Conservation (phyloP, 768 basidiomycete species). For the Leccinum obscurum region DNA sequence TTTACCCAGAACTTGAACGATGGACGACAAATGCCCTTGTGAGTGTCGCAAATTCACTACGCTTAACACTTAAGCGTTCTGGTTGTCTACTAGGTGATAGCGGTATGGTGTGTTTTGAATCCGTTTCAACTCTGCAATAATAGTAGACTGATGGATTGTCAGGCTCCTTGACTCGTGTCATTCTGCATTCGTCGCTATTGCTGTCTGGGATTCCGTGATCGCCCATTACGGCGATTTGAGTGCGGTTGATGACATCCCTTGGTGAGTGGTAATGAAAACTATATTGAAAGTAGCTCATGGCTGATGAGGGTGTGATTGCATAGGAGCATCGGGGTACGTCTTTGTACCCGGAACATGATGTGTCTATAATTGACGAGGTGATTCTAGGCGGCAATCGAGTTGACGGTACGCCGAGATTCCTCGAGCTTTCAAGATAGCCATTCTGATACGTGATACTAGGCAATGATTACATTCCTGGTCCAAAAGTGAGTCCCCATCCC, state of each 20-base stretch:
- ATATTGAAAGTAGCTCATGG: not conserved
- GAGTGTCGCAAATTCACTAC: not conserved
- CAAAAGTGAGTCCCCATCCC: slow-evolving; percentile 15
- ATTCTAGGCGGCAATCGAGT: slow-evolving; percentile 16
- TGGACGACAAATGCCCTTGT: slow-evolving; percentile 22
- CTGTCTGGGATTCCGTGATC: slow-evolving; percentile 28
- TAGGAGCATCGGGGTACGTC: slow-evolving; percentile 28
- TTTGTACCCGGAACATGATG: not conserved
- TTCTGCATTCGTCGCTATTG: slow-evolving; percentile 21
- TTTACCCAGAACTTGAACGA: slow-evolving; percentile 11
- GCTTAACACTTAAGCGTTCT: not conserved
- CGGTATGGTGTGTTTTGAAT: slow-evolving; percentile 16
- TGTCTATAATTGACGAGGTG: not conserved
- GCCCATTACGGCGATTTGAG: slow-evolving; percentile 17
- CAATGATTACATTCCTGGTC: slow-evolving; percentile 24
- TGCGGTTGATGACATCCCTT: slow-evolving; percentile 18
- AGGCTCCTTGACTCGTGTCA: slow-evolving; percentile 28
- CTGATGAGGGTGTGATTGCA: not conserved
- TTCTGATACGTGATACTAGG: slow-evolving; percentile 12
- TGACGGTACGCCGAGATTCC: slow-evolving; percentile 18
- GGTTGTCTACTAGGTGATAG: slow-evolving; percentile 14
- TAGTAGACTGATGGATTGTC: not conserved
- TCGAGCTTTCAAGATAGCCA: not conserved
- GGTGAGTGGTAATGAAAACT: slow-evolving; percentile 11
- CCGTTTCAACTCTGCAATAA: not conserved